Base-by-base conservation (phyloP, 805 yeast species). In the Ogataea paraovalis region DNA sequence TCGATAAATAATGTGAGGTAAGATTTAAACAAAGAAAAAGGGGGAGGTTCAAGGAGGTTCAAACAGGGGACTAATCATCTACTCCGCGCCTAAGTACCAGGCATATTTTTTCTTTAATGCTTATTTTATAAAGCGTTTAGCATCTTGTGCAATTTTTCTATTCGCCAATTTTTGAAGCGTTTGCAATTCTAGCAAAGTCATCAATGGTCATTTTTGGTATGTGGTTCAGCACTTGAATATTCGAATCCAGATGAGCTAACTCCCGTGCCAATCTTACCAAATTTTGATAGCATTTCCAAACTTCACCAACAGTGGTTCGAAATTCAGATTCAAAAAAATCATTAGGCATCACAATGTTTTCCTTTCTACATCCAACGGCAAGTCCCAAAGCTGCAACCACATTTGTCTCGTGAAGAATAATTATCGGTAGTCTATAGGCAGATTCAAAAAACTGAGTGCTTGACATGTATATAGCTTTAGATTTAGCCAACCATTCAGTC, bases 391-490 rank as follows among this genome's bases (percentile, higher is more conserved):
- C 62, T 30, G 64, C 55, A 4, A 67, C 50, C 1, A 47, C 53
- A 27, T 59, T 49, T 2, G 59, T 45, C 2, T 56, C 53, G 41
- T 54, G 58, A 8, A 66, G 25, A 32, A 67, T 39, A 20, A 55
- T 20, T n/a, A 67, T 20, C 2, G 71, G 69, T 19, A 64, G 47
- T 44, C 69, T 51, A 2, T 61, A 56, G 8, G 60, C 34, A 12
- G 57, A 22, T 44, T 67, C 71, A 46, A 56, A 59, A 33, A 61
- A 52, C 38, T 56, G 55, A 2, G 66, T 55, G 39, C 63, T 53
- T 19, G 58, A 48, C 18, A 56, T 53, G 36, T 62, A 64, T 8
- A 54, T 37, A 21, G 33, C 53, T 39, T 41, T 55, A 32, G 50
- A 47, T 33, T 45, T 51, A 32, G 48, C 46, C 30, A 44, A 41